Conservation (phyloP, 2,329 filamentous ascomycete genomes). For the Penicillium sp. region DNA sequence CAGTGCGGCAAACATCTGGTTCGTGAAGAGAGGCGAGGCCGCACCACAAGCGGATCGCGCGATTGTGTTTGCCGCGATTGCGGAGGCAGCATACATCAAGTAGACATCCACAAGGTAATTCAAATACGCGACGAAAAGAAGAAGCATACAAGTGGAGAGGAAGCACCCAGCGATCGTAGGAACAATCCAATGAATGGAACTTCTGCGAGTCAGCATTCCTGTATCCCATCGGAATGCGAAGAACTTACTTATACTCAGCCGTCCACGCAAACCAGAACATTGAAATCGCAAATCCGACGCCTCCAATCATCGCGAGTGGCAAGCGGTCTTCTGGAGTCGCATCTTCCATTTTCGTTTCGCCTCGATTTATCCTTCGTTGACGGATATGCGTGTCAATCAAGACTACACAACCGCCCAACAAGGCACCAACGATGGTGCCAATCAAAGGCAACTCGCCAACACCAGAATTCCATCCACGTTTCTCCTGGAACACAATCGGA, state of each 20-base stretch:
- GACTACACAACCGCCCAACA: slow-evolving; percentile 32
- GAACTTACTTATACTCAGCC: slow-evolving; percentile 27
- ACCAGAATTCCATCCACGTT: slow-evolving; percentile 56
- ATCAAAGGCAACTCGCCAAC: slow-evolving; percentile 55
- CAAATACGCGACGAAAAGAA: slow-evolving; percentile 55
- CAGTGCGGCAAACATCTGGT: slow-evolving; percentile 23
- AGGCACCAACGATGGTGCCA: slow-evolving; percentile 21
- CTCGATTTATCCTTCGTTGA: slow-evolving; percentile 31
- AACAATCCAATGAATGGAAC: slow-evolving; percentile 47
- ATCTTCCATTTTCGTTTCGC: slow-evolving; percentile 27
- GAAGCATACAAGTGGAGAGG: slow-evolving; percentile 41
- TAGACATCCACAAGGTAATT: slow-evolving; percentile 59
- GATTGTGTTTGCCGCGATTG: slow-evolving; percentile 25
- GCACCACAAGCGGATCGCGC: slow-evolving; percentile 23
- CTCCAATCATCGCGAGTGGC: slow-evolving; percentile 23
- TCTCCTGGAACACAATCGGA: slow-evolving; percentile 53
- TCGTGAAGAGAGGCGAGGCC: slow-evolving; percentile 24
- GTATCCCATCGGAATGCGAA: not conserved
- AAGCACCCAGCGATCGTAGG: slow-evolving; percentile 48
- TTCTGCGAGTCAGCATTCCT: slow-evolving; percentile 6
- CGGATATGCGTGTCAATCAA: slow-evolving; percentile 42
- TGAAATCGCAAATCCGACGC: slow-evolving; percentile 32
- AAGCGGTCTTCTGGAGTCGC: slow-evolving; percentile 20
- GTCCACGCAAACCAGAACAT: slow-evolving; percentile 50
- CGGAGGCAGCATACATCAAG: slow-evolving; percentile 33